phyloP scores from a whole-genome alignment of 768 basidiomycete genomes.

The Agrocybe pediades region DNA sequence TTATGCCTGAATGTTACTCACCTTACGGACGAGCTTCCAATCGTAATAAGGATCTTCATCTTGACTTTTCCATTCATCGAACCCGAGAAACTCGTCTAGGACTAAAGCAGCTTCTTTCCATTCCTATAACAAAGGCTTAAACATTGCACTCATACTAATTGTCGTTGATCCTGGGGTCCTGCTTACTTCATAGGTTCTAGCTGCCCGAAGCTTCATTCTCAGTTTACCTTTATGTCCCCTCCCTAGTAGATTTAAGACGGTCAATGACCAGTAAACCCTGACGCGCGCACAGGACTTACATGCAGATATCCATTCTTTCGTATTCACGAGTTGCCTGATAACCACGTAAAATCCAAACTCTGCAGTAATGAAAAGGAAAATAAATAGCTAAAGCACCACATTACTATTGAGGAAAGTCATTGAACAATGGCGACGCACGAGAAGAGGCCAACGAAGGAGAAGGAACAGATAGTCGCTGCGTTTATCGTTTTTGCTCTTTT shows the following conservation, averaged over 20 bases:
- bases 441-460: slow-evolving; percentile 82
- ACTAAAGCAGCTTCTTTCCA: slow-evolving; percentile 84
- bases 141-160: not conserved
- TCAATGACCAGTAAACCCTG: not conserved
- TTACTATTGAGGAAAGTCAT: no score
- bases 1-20: slow-evolving; percentile 19
- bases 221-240: slow-evolving; percentile 81
- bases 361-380: slow-evolving; percentile 78
- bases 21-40: slow-evolving; percentile 83
- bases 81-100: slow-evolving; percentile 81
- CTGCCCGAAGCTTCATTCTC: slow-evolving; percentile 71
- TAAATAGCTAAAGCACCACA: slow-evolving; percentile 69
- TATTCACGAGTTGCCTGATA: slow-evolving; percentile 90
- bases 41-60: slow-evolving; percentile 94
- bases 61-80: slow-evolving; percentile 86
- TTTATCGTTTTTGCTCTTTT: slow-evolving; percentile 40
- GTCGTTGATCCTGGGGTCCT: no score
- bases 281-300: no score
- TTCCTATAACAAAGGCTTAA: slow-evolving; percentile 46
- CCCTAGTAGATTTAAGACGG: slow-evolving; percentile 49
- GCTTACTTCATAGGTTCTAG: slow-evolving; percentile 71
- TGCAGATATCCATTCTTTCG: slow-evolving; percentile 90
- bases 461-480: slow-evolving; percentile 77
- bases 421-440: slow-evolving; percentile 47
- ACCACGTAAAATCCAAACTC: slow-evolving; percentile 89